Percentiles rank a stretch among this genome's conserved stretches.
phyloP scores from a whole-genome alignment of 257 asterid genomes.

The Agastache rugosa region DNA sequence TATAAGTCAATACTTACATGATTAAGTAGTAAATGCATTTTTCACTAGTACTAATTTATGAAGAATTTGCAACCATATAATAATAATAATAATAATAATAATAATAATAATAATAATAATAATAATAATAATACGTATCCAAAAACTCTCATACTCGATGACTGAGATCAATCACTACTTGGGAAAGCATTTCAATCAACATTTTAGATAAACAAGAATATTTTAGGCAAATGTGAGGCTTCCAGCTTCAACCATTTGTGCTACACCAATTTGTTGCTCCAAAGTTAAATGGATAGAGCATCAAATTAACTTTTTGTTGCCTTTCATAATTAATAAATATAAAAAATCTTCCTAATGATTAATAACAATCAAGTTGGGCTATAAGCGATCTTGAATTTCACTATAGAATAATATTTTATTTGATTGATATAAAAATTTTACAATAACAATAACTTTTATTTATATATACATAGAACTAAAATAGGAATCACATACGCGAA shows the following conservation, averaged over 20 bases:
- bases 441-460: too few species aligned
- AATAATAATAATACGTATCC: neutral
- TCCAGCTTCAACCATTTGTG: conserved; percentile 34
- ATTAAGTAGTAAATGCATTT: too few species aligned
- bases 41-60: too few species aligned
- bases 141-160: neutral
- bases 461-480: too few species aligned
- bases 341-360: neutral
- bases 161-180: neutral
- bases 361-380: neutral
- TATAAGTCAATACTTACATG: too few species aligned
- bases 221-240: neutral
- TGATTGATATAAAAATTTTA: too few species aligned
- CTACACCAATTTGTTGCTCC: conserved; percentile 23
- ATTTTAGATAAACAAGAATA: conserved; percentile 34
- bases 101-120: too few species aligned
- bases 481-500: too few species aligned
- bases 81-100: too few species aligned
- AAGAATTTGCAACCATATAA: too few species aligned
- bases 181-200: conserved; percentile 20
- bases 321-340: neutral
- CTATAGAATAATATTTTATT: neutral
- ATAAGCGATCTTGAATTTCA: conserved; percentile 3
- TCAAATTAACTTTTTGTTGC: neutral
- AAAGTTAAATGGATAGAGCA: conserved; percentile 20